These are phyloP conservation scores for Bruguiera gymnorhiza DNA, from an alignment of 345 rosid genomes.

Conservation along the genomic window DNA sequence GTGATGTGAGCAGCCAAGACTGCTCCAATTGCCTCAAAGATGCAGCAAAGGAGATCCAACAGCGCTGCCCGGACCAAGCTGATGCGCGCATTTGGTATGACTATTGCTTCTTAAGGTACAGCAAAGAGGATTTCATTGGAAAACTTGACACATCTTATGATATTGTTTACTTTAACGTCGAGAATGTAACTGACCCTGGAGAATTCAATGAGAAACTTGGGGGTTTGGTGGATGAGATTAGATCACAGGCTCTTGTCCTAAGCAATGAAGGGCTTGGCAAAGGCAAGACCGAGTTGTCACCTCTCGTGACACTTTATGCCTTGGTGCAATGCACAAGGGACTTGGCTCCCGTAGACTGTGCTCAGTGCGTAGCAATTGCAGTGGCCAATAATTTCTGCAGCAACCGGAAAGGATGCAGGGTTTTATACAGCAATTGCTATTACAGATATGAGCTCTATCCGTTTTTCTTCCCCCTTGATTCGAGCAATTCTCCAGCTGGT, in stretches of 20 bases:
- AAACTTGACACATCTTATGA: constrained; percentile 49
- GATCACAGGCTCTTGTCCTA: constrained; percentile 49
- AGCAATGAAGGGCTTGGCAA: constrained; percentile 57
- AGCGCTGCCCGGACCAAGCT: constrained; percentile 49
- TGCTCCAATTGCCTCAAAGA: constrained; percentile 58
- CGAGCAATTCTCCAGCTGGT: constrained; percentile 19
- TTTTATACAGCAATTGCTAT: constrained; percentile 64
- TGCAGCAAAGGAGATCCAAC: constrained; percentile 53
- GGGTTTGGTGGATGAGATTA: constrained; percentile 38
- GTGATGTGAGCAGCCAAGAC: constrained; percentile 51
- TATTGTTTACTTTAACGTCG: constrained; percentile 48
- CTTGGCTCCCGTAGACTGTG: constrained; percentile 46
- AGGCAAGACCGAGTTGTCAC: constrained; percentile 46
- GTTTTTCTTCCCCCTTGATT: constrained; percentile 66
- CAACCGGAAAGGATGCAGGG: constrained; percentile 58
- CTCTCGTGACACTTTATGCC: constrained; percentile 56
- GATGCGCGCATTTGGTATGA: constrained; percentile 70
- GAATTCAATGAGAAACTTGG: constrained; percentile 51
- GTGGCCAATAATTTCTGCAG: constrained; percentile 46
- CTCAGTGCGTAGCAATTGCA: constrained; percentile 71
- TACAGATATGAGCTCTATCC: constrained; percentile 77
- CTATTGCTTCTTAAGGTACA: constrained; percentile 60
- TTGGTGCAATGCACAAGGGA: constrained; percentile 74
- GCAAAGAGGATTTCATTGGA: constrained; percentile 40
- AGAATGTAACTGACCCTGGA: constrained; percentile 50